Percentiles rank a stretch among this genome's conserved stretches.
These are phyloP conservation scores for Zanthoxylum bungeanum DNA, from an alignment of 345 rosid species.

Conservation along the genomic window DNA sequence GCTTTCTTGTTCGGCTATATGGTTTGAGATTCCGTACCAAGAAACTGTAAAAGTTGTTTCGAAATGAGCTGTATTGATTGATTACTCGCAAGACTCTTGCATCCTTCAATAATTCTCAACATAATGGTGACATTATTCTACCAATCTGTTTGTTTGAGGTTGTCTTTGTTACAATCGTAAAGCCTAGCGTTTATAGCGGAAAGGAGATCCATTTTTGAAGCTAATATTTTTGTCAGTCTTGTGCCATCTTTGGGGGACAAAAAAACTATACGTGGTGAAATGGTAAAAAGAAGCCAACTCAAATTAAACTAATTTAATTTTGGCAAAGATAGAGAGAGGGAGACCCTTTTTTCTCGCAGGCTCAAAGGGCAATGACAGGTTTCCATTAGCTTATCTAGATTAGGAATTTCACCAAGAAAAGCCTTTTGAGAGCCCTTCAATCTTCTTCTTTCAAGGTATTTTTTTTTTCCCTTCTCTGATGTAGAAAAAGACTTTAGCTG, in stretches of 20 bases:
- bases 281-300: conserved; percentile 36
- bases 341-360: conserved; percentile 43
- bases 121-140: no score
- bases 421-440: conserved; percentile 31
- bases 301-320: conserved; percentile 23
- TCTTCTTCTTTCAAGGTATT: conserved; percentile 38
- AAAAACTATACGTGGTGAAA: conserved; percentile 24
- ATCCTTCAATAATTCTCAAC: no score
- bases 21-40: no score
- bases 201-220: conserved; percentile 5
- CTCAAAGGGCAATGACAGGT: conserved; percentile 19
- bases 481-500: background rate
- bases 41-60: no score
- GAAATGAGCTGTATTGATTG: background rate
- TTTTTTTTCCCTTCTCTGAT: background rate
- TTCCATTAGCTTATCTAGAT: conserved; percentile 23
- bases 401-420: conserved; percentile 32
- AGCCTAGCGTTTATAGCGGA: conserved; percentile 18
- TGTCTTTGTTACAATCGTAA: conserved; percentile 19
- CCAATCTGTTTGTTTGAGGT: background rate
- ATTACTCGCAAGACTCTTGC: no score
- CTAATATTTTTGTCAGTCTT: no score
- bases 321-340: conserved; percentile 13
- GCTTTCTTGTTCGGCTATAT: background rate
- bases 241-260: no score